Conservation (phyloP, 805 yeast genomes). For the Candida quercuum region DNA sequence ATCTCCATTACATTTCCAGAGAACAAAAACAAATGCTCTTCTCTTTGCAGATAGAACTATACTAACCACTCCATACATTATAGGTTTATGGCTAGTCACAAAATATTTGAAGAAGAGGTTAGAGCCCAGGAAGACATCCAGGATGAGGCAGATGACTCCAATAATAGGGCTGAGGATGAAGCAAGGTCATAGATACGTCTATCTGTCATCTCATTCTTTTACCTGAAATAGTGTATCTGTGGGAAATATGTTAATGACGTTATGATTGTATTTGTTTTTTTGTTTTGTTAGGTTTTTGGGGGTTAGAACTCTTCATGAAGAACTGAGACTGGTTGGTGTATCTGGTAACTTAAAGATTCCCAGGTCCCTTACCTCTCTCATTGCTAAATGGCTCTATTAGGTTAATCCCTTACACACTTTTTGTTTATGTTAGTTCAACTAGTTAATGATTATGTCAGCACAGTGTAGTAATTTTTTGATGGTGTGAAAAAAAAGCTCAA, state of each 20-base stretch:
- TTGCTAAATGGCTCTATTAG: too few relatives aligned
- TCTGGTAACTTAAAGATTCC: too few relatives aligned
- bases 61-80: not conserved
- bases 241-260: too few relatives aligned
- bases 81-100: constrained; percentile 24
- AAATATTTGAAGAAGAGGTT: constrained; percentile 23
- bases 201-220: too few relatives aligned
- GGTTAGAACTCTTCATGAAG: too few relatives aligned
- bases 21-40: too few relatives aligned
- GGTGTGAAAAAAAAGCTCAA: not conserved
- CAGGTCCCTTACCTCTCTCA: too few relatives aligned
- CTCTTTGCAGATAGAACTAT: too few relatives aligned
- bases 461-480: not conserved
- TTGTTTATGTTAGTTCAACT: not conserved
- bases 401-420: not conserved
- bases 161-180: not conserved
- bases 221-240: too few relatives aligned
- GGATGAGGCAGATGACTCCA: constrained; percentile 1
- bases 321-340: too few relatives aligned
- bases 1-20: constrained; percentile 20
- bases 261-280: not conserved
- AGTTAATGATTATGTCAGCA: not conserved
- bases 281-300: not conserved
- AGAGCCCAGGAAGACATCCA: constrained; percentile 13
- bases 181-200: too few relatives aligned